These are phyloP conservation scores for Aegilops bicornis DNA, from an alignment of 176 grass and related monocot species.

Conservation along the genomic window DNA sequence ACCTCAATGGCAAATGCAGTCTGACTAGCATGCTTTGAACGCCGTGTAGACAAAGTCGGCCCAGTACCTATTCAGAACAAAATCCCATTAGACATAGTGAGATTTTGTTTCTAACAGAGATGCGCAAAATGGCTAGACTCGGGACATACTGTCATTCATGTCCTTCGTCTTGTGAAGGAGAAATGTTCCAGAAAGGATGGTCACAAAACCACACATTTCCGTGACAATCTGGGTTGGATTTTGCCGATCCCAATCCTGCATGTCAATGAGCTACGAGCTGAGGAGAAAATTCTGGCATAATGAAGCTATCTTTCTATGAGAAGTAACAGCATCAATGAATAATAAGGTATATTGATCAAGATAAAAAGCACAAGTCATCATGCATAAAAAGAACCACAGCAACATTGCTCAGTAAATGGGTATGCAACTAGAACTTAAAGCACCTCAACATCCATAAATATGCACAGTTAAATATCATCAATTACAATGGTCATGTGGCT, in stretches of 20 bases:
- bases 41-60: constrained; percentile 30
- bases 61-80: constrained; percentile 38
- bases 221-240: constrained; percentile 80
- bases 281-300: background rate
- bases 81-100: constrained; percentile 15
- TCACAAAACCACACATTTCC: constrained; percentile 77
- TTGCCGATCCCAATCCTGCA: constrained; percentile 83
- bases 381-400: constrained; percentile 10
- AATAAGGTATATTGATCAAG: background rate
- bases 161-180: constrained; percentile 85
- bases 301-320: background rate
- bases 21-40: constrained; percentile 35
- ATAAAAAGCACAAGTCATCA: constrained; percentile 15
- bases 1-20: constrained; percentile 47
- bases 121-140: background rate
- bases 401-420: background rate
- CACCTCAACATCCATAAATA: constrained; percentile 2
- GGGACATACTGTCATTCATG: constrained; percentile 57
- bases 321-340: background rate
- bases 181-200: constrained; percentile 83
- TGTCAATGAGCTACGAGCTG: constrained; percentile 14
- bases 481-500: background rate
- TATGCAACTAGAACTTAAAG: background rate
- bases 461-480: background rate
- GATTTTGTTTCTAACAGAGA: background rate